phyloP scores from a whole-genome alignment of 441 rosid species.

The Adansonia madagascariensis region DNA sequence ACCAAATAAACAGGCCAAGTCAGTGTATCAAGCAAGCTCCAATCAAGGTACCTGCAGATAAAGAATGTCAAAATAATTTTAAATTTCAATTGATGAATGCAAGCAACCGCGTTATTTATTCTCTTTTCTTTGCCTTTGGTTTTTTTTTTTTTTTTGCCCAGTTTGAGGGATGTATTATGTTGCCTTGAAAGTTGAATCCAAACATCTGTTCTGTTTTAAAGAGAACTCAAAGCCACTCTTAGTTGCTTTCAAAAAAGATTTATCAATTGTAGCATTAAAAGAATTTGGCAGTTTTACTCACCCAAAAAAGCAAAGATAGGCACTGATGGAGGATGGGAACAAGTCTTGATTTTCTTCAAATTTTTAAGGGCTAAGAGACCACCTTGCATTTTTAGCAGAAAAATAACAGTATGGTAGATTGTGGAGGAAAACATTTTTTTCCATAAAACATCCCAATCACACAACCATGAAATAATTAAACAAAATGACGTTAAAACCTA shows the following conservation, averaged over 20 bases:
- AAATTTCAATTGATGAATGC: not conserved
- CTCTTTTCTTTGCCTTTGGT: too few species aligned
- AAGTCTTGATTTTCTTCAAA: not conserved
- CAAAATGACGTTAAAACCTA: not conserved
- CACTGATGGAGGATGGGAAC: not conserved
- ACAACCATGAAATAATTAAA: not conserved
- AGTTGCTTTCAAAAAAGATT: not conserved
- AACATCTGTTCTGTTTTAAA: slow-evolving; percentile 1
- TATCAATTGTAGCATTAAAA: not conserved
- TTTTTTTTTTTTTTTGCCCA: not conserved
- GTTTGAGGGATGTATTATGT: not conserved
- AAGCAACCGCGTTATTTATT: not conserved
- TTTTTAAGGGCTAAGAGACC: not conserved
- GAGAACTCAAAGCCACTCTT: not conserved
- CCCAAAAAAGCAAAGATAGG: not conserved
- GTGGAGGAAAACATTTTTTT: not conserved
- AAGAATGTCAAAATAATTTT: slow-evolving; percentile 28
- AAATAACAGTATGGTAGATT: slow-evolving; percentile 4
- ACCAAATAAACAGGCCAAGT: slow-evolving; percentile 91
- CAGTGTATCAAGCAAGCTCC: slow-evolving; percentile 92
- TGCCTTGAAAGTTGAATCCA: slow-evolving; percentile 8
- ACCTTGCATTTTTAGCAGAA: not conserved
- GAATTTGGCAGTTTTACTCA: not conserved
- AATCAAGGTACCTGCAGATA: slow-evolving; percentile 76
- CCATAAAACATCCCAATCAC: not conserved